Percentiles rank a stretch among this genome's conserved stretches.
Evolutionary conservation across 75 land plant species (phyloP).

Genomic region (Selaginella moellendorffii): DNA sequence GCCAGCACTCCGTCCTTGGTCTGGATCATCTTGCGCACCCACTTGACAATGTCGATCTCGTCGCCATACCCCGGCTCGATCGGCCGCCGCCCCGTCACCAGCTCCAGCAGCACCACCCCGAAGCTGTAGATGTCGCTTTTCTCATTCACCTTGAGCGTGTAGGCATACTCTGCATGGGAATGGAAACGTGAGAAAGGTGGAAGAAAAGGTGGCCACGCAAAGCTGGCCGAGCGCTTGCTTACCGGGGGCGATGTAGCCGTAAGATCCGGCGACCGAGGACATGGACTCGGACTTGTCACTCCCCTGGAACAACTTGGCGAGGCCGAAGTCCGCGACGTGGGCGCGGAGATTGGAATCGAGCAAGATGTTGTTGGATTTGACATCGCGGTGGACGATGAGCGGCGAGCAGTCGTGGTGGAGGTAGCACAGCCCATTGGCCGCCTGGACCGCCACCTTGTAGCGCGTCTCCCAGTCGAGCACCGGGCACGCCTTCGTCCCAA

Average conservation of each 20-base stretch:
- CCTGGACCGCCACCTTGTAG: constrained; percentile 49
- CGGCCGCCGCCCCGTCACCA: constrained; percentile 64
- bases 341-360: constrained; percentile 56
- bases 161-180: constrained; percentile 71
- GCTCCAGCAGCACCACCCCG: constrained; percentile 73
- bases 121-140: constrained; percentile 94
- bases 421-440: constrained; percentile 50
- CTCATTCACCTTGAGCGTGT: constrained; percentile 69
- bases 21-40: constrained; percentile 41
- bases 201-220: background rate
- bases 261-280: constrained; percentile 82
- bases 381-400: constrained; percentile 63
- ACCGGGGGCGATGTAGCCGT: constrained; percentile 95
- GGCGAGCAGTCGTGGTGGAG: constrained; percentile 82
- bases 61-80: constrained; percentile 65
- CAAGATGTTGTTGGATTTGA: constrained; percentile 74
- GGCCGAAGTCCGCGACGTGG: constrained; percentile 78
- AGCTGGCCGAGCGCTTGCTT: background rate
- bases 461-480: constrained; percentile 27
- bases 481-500: constrained; percentile 14
- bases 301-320: constrained; percentile 56
- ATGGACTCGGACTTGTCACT: constrained; percentile 49
- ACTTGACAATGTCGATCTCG: constrained; percentile 61
- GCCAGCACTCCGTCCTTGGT: constrained; percentile 28
- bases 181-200: background rate